Evolutionary conservation across 768 basidiomycete species (phyloP).

Genomic region (Boletus subcaerulescens): DNA sequence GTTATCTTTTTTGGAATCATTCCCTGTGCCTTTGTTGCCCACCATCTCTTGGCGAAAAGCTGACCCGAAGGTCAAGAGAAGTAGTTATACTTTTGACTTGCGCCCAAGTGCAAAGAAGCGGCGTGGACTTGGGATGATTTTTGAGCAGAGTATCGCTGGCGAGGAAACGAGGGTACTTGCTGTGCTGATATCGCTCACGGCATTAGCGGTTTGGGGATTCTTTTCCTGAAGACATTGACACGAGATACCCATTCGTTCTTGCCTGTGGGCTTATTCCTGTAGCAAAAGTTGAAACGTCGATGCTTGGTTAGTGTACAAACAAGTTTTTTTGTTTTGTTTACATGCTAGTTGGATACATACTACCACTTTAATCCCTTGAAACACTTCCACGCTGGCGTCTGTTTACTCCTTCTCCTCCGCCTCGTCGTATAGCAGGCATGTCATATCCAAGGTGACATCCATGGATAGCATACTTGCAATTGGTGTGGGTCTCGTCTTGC

Average conservation of each 20-base stretch:
- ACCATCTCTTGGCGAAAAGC: constrained; percentile 26
- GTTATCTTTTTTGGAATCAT: constrained; percentile 27
- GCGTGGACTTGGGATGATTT: constrained; percentile 43
- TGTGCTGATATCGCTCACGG: constrained; percentile 26
- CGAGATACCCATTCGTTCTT: neutral
- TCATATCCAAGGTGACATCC: constrained; percentile 26
- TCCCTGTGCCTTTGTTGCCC: constrained; percentile 25
- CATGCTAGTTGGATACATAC: neutral
- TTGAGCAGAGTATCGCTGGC: constrained; percentile 61
- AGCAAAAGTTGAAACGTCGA: neutral
- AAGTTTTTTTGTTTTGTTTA: constrained; percentile 1
- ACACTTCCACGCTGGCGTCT: constrained; percentile 26
- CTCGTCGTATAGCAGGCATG: constrained; percentile 29
- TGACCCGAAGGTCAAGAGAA: constrained; percentile 28
- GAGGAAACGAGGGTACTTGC: constrained; percentile 51
- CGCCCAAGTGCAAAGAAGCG: constrained; percentile 37
- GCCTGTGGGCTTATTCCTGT: neutral
- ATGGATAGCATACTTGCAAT: constrained; percentile 77
- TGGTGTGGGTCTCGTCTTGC: constrained; percentile 61
- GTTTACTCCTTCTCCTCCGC: constrained; percentile 28
- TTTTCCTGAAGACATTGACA: constrained; percentile 16
- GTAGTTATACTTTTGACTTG: constrained; percentile 25
- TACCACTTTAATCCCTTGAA: neutral
- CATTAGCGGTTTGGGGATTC: constrained; percentile 32
- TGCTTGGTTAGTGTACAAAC: neutral